Percentiles rank a stretch among this genome's conserved stretches.
These are phyloP conservation scores for Hippophae gyantsensis DNA, from an alignment of 306 rosid species.

Conservation along the genomic window DNA sequence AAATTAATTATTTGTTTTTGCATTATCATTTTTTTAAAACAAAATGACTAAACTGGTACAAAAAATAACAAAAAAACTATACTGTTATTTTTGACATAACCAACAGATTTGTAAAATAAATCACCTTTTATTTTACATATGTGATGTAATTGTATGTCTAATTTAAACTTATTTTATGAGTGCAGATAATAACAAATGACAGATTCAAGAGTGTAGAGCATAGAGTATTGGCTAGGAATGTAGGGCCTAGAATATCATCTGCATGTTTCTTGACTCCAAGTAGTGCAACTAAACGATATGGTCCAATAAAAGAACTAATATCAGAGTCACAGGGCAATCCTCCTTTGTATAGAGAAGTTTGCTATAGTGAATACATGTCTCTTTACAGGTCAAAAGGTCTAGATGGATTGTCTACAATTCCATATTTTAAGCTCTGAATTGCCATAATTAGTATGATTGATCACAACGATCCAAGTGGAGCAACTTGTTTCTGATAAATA, in stretches of 20 bases:
- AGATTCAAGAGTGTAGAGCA: conserved; percentile 21
- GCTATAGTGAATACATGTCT: conserved; percentile 3
- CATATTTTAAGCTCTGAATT: conserved; percentile 1
- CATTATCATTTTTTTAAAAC: too few species aligned
- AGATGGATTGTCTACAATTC: conserved; percentile 5
- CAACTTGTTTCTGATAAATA: too few species aligned
- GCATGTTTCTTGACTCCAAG: conserved; percentile 17
- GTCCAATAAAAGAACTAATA: conserved; percentile 15
- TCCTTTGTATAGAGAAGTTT: conserved; percentile 1
- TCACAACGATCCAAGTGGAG: too few species aligned
- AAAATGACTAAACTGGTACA: too few species aligned
- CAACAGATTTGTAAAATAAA: too few species aligned
- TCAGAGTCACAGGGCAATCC: conserved; percentile 5
- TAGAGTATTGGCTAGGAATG: conserved; percentile 9
- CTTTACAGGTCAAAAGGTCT: background rate
- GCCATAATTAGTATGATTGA: too few species aligned
- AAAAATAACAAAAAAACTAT: too few species aligned
- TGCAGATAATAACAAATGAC: conserved; percentile 10
- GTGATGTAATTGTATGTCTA: too few species aligned
- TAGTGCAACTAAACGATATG: conserved; percentile 10
- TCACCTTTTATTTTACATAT: too few species aligned
- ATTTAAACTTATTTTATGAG: too few species aligned
- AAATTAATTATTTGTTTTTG: too few species aligned
- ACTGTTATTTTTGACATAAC: too few species aligned
- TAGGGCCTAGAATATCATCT: conserved; percentile 11